Evolutionary conservation across 768 basidiomycete genomes (phyloP), one percentile per base, ranked within the genome.

Genomic region (Postia placenta): DNA sequence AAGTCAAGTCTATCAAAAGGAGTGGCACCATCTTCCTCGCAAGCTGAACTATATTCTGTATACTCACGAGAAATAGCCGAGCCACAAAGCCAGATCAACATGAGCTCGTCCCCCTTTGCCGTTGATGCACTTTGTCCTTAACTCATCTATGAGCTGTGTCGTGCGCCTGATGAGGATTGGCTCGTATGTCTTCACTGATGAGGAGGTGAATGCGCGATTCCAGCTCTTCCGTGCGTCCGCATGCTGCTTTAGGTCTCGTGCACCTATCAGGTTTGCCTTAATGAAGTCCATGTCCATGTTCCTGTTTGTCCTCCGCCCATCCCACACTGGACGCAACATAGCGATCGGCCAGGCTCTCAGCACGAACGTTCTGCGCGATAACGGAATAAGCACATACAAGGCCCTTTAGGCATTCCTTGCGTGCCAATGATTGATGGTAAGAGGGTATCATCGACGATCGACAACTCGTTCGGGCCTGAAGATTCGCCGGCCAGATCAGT

Each of bases 1-100:
- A 76, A 70, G 53, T 74, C 74, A 49, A 68, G 71, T 24, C 73
- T 74, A 26, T n/a, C n/a, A n/a, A n/a, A n/a, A n/a, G n/a, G n/a
- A n/a, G n/a, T n/a, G n/a, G n/a, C n/a, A n/a, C n/a, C n/a, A n/a
- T n/a, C n/a, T n/a, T n/a, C n/a, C n/a, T n/a, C n/a, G n/a, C n/a
- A n/a, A n/a, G n/a, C 56, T 2, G n/a, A n/a, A n/a, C n/a, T n/a
- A n/a, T n/a, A n/a, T n/a, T n/a, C n/a, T n/a, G n/a, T n/a, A n/a
- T 48, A 47, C 55, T 20, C 40, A 58, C 54, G 54, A 42, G 46
- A 56, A 58, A 25, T 14, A 50, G 25, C 43, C 39, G 2, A 60
- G 24, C 48, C 45, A 45, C 30, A 20, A 11, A 11, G 45, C 20
- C 7, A 45, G 17, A 22, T 45, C 45, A 3, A 45, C 45, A 17